phyloP scores from a whole-genome alignment of 2,329 filamentous ascomycete species.

The Colletotrichum sp. region DNA sequence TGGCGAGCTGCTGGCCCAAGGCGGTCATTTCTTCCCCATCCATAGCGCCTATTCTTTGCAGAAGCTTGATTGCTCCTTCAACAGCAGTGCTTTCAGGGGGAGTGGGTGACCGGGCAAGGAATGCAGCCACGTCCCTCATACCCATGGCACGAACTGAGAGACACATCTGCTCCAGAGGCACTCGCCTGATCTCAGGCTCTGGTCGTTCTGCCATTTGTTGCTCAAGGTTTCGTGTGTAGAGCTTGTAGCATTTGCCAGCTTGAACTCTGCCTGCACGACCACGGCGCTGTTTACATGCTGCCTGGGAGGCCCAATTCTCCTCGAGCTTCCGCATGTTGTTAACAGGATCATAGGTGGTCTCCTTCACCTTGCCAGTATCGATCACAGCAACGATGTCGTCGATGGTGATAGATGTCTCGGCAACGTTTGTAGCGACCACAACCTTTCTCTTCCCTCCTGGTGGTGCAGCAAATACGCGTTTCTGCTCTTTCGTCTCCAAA shows the following conservation, averaged over 20 bases:
- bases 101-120: conserved; percentile 86
- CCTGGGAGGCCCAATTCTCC: conserved; percentile 93
- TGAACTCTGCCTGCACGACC: conserved; percentile 93
- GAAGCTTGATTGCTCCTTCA: conserved; percentile 79
- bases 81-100: conserved; percentile 87
- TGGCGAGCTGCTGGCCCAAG: conserved; percentile 88
- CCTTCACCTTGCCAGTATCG: conserved; percentile 93
- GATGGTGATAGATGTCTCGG: conserved; percentile 98
- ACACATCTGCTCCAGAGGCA: conserved; percentile 93
- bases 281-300: conserved; percentile 91
- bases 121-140: conserved; percentile 78
- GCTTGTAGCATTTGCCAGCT: conserved; percentile 91
- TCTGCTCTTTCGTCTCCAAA: conserved; percentile 86
- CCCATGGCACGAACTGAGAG: conserved; percentile 96
- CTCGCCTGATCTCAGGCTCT: conserved; percentile 91
- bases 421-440: conserved; percentile 94
- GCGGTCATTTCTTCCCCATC: conserved; percentile 88
- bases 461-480: conserved; percentile 79
- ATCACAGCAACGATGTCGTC: conserved; percentile 97
- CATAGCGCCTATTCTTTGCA: conserved; percentile 86
- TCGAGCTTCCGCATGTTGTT: conserved; percentile 95
- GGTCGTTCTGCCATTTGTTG: conserved; percentile 85
- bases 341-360: conserved; percentile 89
- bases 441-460: conserved; percentile 87
- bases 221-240: conserved; percentile 89